Base-by-base conservation (phyloP, 805 yeast species). In the Candida odintsovae region DNA sequence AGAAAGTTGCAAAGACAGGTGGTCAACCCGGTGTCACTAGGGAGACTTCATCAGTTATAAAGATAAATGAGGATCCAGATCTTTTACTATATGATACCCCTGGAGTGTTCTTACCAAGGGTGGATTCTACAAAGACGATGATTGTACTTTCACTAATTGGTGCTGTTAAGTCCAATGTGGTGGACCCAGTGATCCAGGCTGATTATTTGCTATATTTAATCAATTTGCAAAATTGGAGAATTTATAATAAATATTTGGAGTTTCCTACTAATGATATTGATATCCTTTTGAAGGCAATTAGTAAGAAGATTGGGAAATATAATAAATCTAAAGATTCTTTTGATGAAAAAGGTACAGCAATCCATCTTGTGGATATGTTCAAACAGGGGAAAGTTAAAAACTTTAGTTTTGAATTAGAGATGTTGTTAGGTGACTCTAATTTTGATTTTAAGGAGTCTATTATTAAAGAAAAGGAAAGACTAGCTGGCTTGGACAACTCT, bases 11-110 rank as follows among this genome's bases (percentile, higher is more conserved):
- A 0, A 67, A 68, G 44, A 88, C 95, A 0, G 96, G 97, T 1
- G 83, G 85, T 11, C 81, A 78, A 51, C 97, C 98, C 1, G 99
- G 99, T 18, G 88, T 92, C 6, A 94, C 99, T 0, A 69, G 88
- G 45, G 75, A 76, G 25, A 81, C 95, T 0, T 82, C 92, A 44
- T 92, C 86, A 50, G 72, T 83, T 45, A 86, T 94, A 33, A 68
- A 83, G 45, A 71, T 94, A 13, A 67, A 74, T 38, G 64, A 69
- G 11, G 72, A 72, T 25, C 90, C 94, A 0, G 80, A 78, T 29
- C 75, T 92, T 3, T 73, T 80, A 48, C 69, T 90, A 8, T 80
- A 86, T 55, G 99, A 94, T 61, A 86, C 97, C 0, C 99, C 99
- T 0, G 99, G 99, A 1, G 90, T 94, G 4, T 79, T 88, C 47